Evolutionary conservation across 768 basidiomycete genomes (phyloP).

Genomic region (Mycena alexandri): DNA sequence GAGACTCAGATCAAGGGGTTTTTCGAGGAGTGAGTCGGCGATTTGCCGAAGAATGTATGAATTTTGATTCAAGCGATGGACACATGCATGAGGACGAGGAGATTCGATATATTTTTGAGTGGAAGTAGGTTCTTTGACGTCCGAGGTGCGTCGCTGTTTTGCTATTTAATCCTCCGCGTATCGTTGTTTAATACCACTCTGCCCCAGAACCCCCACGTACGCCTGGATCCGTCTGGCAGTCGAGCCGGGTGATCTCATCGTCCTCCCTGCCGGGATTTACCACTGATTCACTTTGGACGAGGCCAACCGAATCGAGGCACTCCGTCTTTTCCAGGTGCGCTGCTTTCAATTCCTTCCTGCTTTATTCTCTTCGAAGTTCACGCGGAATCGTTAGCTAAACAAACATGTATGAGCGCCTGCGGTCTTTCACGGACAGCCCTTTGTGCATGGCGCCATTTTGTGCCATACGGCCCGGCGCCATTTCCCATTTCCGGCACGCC

Average conservation of each 20-base stretch:
- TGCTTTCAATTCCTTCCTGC: not conserved
- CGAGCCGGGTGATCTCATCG: slow-evolving; percentile 83
- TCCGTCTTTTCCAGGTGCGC: slow-evolving; percentile 55
- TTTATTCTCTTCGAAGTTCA: no score
- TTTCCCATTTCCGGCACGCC: not conserved
- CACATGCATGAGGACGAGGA: slow-evolving; percentile 98
- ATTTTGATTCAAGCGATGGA: not conserved
- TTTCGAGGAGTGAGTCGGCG: slow-evolving; percentile 77
- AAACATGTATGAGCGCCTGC: no score
- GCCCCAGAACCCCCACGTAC: slow-evolving; percentile 70
- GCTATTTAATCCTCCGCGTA: not conserved
- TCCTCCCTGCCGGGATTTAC: slow-evolving; percentile 92
- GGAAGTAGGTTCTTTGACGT: slow-evolving; percentile 97
- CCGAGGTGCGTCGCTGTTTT: slow-evolving; percentile 65
- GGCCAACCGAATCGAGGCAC: slow-evolving; percentile 76
- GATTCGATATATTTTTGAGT: slow-evolving; percentile 86
- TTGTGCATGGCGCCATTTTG: no score
- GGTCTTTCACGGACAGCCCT: no score
- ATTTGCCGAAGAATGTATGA: not conserved
- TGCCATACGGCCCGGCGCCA: no score
- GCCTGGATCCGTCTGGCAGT: slow-evolving; percentile 88
- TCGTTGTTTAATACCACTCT: not conserved
- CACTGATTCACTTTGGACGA: slow-evolving; percentile 95
- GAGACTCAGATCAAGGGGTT: slow-evolving; percentile 87
- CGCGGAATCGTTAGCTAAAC: no score